Evolutionary conservation across 2,329 filamentous ascomycete genomes (phyloP).

Genomic region (Celoporthe dispersa): DNA sequence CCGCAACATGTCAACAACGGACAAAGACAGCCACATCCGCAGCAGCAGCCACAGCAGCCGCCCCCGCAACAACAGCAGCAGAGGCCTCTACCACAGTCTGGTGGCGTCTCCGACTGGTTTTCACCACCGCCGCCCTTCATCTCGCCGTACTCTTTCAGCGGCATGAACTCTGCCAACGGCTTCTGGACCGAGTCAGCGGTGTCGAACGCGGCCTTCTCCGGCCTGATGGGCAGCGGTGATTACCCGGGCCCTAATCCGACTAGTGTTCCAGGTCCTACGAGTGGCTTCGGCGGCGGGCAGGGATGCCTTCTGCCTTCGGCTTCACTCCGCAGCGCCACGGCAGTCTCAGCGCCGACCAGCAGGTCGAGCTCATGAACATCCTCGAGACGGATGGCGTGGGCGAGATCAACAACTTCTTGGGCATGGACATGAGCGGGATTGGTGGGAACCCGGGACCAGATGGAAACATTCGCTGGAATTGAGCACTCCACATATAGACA

Average conservation of each 20-base stretch:
- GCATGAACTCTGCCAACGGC: constrained; percentile 41
- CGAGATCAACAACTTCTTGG: constrained; percentile 66
- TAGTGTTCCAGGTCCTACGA: constrained; percentile 14
- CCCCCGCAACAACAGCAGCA: constrained; percentile 42
- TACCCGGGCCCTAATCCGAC: constrained; percentile 25
- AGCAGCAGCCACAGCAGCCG: constrained; percentile 26
- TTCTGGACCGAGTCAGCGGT: constrained; percentile 46
- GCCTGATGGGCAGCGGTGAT: constrained; percentile 31
- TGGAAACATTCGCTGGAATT: constrained; percentile 29
- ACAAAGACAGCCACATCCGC: constrained; percentile 24
- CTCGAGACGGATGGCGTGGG: constrained; percentile 71
- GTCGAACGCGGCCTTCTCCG: constrained; percentile 34
- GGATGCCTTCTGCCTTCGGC: constrained; percentile 31
- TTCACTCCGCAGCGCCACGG: constrained; percentile 61
- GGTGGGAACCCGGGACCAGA: constrained; percentile 30
- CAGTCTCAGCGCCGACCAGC: constrained; percentile 78
- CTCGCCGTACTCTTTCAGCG: constrained; percentile 55
- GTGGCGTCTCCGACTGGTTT: constrained; percentile 55
- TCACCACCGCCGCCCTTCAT: constrained; percentile 57
- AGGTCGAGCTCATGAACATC: constrained; percentile 80
- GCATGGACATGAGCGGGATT: constrained; percentile 42
- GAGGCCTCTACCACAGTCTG: constrained; percentile 48
- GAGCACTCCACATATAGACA: not conserved
- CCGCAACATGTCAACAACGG: constrained; percentile 38
- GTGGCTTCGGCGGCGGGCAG: constrained; percentile 32